Evolutionary conservation across 495 filamentous ascomycete species (phyloP), one percentile per base, ranked within the genome.

Genomic region (Penicillium odoratum): DNA sequence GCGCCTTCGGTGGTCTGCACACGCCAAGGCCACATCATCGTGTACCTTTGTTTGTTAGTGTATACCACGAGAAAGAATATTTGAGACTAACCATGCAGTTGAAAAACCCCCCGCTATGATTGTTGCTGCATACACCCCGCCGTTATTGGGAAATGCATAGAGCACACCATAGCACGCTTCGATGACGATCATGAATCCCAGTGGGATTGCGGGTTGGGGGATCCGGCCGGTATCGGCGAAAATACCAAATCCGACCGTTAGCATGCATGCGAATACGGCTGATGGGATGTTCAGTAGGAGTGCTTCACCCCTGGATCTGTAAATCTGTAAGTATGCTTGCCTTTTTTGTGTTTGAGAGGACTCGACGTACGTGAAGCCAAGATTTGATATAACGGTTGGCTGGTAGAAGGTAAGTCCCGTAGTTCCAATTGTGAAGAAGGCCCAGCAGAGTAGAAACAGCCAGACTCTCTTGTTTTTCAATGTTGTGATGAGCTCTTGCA

Each of bases 1-100:
- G 75, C 74, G 7, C 73, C 63, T 54, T 68, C 63, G 3, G 75
- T 76, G 3, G 74, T 75, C 55, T 78, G 75, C 1, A 76, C 75
- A 10, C 74, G 72, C 75, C 75, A 78, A 5, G 63, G 63, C 63
- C 60, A 58, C 59, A 60, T 60, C 61, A 60, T 59, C 13, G 49
- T 43, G 44, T 74, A 75, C 74, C 68, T 74, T 65, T 5, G 16
- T 33, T 8, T 33, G 31, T 33, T 33, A 33, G 31, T 33, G 31
- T 5, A 33, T 33, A 21, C 21, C 21, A 21, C 21, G 21, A 21
- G 21, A 21, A 1, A 2, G 21, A 21, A 21, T 21, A 21, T 21
- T 33, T 1, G 5, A 33, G 31, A 33, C 10, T 6, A 33, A 33
- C 73, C 73, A 76, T 10, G 69, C 70, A 4, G 63, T 68, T 1